Percentiles rank a stretch among this genome's conserved stretches.
These are phyloP conservation scores for Sclerotinia glacialis DNA, from an alignment of 2,329 filamentous ascomycete genomes.

Conservation along the genomic window DNA sequence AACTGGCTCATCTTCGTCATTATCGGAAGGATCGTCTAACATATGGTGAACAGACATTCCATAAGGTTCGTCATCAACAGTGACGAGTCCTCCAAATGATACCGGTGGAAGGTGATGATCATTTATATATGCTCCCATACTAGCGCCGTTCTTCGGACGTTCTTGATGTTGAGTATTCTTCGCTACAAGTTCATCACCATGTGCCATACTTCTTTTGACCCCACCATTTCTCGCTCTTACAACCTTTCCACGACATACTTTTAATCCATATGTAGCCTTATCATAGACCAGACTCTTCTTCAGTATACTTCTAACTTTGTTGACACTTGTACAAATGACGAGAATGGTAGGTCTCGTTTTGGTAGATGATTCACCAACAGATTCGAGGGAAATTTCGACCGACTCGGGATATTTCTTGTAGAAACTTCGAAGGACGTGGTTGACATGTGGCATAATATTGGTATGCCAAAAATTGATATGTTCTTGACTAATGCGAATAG, in stretches of 20 bases:
- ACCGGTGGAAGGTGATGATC: slow-evolving; percentile 85
- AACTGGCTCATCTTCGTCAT: slow-evolving; percentile 43
- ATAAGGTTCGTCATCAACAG: slow-evolving; percentile 80
- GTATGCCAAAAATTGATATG: slow-evolving; percentile 70
- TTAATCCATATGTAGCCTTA: slow-evolving; percentile 60
- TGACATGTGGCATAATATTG: slow-evolving; percentile 69
- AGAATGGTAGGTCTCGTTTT: slow-evolving; percentile 70
- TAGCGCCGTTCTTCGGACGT: slow-evolving; percentile 78
- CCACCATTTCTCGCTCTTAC: slow-evolving; percentile 55
- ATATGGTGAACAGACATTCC: slow-evolving; percentile 98
- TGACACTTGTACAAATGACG: slow-evolving; percentile 72
- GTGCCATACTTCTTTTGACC: slow-evolving; percentile 44
- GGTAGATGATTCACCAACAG: slow-evolving; percentile 65
- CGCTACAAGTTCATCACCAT: slow-evolving; percentile 46
- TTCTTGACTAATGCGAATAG: slow-evolving; percentile 56
- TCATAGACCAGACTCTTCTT: slow-evolving; percentile 71
- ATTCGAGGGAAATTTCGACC: slow-evolving; percentile 73
- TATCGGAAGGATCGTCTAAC: slow-evolving; percentile 67
- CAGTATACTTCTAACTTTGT: slow-evolving; percentile 68
- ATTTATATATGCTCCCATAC: slow-evolving; percentile 86
- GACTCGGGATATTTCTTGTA: slow-evolving; percentile 73
- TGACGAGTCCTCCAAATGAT: slow-evolving; percentile 82
- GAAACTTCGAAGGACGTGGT: slow-evolving; percentile 66
- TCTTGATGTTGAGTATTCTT: slow-evolving; percentile 76
- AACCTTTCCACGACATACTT: slow-evolving; percentile 69